phyloP scores from a whole-genome alignment of 345 rosid genomes.

The Acer campestre region DNA sequence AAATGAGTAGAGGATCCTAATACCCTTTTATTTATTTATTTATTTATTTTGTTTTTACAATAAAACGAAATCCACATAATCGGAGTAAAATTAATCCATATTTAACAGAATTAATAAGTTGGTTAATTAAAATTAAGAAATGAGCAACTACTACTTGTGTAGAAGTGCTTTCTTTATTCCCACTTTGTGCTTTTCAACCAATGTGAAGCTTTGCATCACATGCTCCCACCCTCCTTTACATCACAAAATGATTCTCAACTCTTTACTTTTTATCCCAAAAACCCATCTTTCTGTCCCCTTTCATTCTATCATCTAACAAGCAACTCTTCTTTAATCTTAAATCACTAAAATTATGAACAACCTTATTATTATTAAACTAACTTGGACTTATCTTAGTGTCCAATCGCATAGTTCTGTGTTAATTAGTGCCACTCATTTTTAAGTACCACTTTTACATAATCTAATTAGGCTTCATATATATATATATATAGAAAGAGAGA shows the following conservation, averaged over 20 bases:
- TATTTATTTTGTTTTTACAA: no score
- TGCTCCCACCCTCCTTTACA: constrained; percentile 31
- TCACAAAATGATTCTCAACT: constrained; percentile 24
- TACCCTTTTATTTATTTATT: no score
- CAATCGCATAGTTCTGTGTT: constrained; percentile 15
- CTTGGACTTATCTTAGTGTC: constrained; percentile 5
- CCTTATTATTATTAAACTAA: constrained; percentile 21
- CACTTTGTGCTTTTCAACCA: constrained; percentile 12
- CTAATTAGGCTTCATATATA: not conserved
- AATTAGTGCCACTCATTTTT: constrained; percentile 25
- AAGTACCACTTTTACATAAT: constrained; percentile 26
- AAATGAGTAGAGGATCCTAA: no score
- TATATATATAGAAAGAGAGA: no score
- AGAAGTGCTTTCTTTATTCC: constrained; percentile 18
- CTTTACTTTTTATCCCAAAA: constrained; percentile 19
- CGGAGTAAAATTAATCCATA: not conserved
- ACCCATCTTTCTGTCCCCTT: constrained; percentile 28
- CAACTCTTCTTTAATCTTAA: constrained; percentile 24
- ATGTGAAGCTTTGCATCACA: constrained; percentile 33
- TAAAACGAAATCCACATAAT: constrained; percentile 7
- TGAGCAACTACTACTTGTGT: not conserved
- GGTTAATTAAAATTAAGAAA: constrained; percentile 1
- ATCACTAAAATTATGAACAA: constrained; percentile 28
- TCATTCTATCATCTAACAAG: constrained; percentile 24
- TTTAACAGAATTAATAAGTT: not conserved